Base-by-base conservation (phyloP, 495 filamentous ascomycete species). In the Xylaria nigripes region DNA sequence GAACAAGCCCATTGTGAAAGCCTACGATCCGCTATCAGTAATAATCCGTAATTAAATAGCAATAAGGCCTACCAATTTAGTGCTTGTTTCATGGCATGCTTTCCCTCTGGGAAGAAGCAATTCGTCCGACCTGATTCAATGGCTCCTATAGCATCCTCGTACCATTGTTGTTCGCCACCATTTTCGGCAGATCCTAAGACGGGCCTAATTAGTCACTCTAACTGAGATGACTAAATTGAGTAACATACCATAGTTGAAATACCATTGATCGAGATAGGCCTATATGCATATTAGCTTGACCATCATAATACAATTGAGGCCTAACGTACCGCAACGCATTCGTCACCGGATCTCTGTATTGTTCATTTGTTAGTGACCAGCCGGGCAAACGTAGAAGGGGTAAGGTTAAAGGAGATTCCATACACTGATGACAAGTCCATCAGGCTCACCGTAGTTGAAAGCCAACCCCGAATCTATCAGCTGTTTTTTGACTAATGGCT, bases 1-100 rank as follows among this genome's bases (percentile, higher is more conserved):
- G 92, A 87, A 64, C 90, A 95, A 42, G 93, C 92, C 93, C 93
- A 98, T 66, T 93, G 87, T 68, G 86, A 89, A 25, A 98, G 77
- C 93, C 47, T 49, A 23, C 5, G 2, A 40, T 30, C 21, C 16
- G 8, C 22, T 40, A 15, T 49, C 18, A 49, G 21, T 49, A 19
- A 9, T 49, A 9, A 3, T 49, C 32, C 9, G 30, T 7, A 12
- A 24, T 40, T 40, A 22, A 21, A 10, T 9, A 0, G n/a, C 22
- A 21, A 49, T 23, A 18, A 21, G 15, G 25, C 32, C 18, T 16
- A 49, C 47, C 93, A 98, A 58, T 82, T 78, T 38, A 98, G 76
- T 47, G 87, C 89, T 58, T 84, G 84, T 70, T 89, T 81, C 51
- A 54, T 54, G 13, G 44, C 43, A 18, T 54, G 43, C 16, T 54